These are phyloP conservation scores for Monosporascus cannonballus DNA, from an alignment of 2,329 filamentous ascomycete genomes.

Conservation along the genomic window DNA sequence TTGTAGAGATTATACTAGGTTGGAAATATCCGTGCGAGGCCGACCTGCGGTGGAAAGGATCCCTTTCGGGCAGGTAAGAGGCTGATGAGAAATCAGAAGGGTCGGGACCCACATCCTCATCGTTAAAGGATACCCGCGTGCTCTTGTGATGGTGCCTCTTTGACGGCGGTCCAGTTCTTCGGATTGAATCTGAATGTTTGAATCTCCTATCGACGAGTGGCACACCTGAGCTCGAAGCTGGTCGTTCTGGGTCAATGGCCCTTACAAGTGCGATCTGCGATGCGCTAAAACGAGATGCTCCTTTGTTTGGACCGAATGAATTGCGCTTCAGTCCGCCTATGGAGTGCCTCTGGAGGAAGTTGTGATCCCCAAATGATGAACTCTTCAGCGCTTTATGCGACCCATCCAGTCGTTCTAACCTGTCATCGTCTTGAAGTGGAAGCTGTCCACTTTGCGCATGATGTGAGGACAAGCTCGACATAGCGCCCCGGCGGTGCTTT, in stretches of 20 bases:
- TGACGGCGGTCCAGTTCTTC: conserved; percentile 1
- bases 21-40: conserved; percentile 2
- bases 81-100: conserved; percentile 4
- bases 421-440: conserved; percentile 17
- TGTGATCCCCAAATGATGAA: conserved; percentile 15
- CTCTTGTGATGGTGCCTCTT: conserved; percentile 1
- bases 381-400: conserved; percentile 7
- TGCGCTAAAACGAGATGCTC: conserved; percentile 17
- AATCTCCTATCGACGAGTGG: conserved; percentile 15
- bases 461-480: conserved; percentile 14
- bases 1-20: not conserved
- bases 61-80: conserved; percentile 8
- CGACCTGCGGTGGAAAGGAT: not conserved
- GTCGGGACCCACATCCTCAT: not conserved
- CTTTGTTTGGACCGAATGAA: conserved; percentile 21
- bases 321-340: conserved; percentile 19
- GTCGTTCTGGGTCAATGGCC: conserved; percentile 11
- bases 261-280: conserved; percentile 12
- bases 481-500: conserved; percentile 18
- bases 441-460: conserved; percentile 10
- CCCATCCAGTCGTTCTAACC: conserved; percentile 9
- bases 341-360: conserved; percentile 12
- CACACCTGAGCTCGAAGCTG: conserved; percentile 21
- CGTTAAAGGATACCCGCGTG: conserved; percentile 2
- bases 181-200: conserved; percentile 3